A percentile compares a stretch with the other conserved stretches of the same genome.
Conservation (phyloP, 2,329 filamentous ascomycete species). For the Neobulgaria alba region DNA sequence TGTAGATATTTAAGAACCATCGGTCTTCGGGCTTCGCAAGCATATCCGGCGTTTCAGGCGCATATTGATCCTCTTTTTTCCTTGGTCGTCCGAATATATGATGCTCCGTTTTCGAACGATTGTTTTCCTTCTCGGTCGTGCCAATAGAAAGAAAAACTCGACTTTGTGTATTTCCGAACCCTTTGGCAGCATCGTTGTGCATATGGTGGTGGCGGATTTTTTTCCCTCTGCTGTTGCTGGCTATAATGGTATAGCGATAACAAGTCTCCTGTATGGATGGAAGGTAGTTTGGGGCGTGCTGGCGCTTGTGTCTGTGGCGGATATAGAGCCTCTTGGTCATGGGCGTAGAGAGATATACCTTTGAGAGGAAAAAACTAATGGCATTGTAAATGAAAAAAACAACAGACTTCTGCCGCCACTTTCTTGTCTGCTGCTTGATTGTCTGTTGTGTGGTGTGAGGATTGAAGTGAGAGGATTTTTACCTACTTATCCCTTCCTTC, state of each 20-base stretch:
- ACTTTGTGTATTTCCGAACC: background rate
- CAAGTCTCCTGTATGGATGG: background rate
- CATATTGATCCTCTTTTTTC: background rate
- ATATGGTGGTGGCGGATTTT: background rate
- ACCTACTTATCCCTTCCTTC: too few relatives aligned
- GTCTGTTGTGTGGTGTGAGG: background rate
- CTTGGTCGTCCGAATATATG: background rate
- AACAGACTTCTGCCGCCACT: background rate
- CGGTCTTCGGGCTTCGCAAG: background rate
- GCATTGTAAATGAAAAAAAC: too few relatives aligned
- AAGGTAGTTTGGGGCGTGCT: too few relatives aligned
- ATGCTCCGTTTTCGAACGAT: background rate
- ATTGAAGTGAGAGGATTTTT: too few relatives aligned
- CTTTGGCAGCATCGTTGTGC: background rate
- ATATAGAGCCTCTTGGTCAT: background rate
- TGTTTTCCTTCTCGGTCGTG: background rate
- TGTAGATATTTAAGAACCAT: background rate
- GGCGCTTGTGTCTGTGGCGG: too few relatives aligned
- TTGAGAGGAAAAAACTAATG: background rate
- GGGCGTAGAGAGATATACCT: background rate
- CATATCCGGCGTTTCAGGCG: background rate
- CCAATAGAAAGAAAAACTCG: too few relatives aligned
- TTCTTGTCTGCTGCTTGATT: background rate
- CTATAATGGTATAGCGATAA: background rate
- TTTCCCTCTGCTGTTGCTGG: background rate